Evolutionary conservation across 208 protist genomes (phyloP).

Genomic region (Wallacemonas rigidus): DNA sequence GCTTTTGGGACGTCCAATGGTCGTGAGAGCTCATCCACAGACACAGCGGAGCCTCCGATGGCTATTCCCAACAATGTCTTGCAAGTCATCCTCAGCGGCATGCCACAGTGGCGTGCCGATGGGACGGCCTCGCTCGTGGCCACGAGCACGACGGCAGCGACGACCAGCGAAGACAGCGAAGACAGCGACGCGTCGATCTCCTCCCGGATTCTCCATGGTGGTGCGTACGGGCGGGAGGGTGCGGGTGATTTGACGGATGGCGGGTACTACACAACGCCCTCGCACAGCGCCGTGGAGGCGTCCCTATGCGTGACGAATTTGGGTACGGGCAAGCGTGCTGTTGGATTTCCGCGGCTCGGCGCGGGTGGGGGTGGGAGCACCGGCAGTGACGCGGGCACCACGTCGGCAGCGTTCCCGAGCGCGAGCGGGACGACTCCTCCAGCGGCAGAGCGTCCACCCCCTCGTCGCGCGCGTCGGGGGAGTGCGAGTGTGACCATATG

Average conservation of each 20-base stretch:
- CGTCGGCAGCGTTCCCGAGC: too few relatives aligned
- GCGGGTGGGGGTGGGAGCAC: background rate
- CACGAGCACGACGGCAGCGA: background rate
- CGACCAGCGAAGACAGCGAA: background rate
- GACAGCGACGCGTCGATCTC: conserved; percentile 11
- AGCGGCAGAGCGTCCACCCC: background rate
- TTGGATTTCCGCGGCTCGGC: background rate
- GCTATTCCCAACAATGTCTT: background rate
- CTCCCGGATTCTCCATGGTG: background rate
- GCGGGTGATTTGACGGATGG: conserved; percentile 8
- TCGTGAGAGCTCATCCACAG: background rate
- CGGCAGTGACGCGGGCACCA: too few relatives aligned
- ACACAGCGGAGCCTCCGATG: background rate
- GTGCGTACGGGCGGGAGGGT: background rate
- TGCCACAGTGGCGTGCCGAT: conserved; percentile 12
- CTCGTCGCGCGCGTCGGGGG: background rate
- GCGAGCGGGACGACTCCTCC: background rate
- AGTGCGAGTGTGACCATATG: conserved; percentile 14
- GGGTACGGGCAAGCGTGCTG: background rate
- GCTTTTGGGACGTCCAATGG: background rate
- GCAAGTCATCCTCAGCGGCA: background rate
- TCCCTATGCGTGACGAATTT: background rate
- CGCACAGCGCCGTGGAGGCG: conserved; percentile 15
- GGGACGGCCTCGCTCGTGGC: background rate
- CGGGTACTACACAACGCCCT: conserved; percentile 16